These are phyloP conservation scores for Xylariaceae sp. DNA, from an alignment of 2,329 filamentous ascomycete genomes.

Conservation along the genomic window DNA sequence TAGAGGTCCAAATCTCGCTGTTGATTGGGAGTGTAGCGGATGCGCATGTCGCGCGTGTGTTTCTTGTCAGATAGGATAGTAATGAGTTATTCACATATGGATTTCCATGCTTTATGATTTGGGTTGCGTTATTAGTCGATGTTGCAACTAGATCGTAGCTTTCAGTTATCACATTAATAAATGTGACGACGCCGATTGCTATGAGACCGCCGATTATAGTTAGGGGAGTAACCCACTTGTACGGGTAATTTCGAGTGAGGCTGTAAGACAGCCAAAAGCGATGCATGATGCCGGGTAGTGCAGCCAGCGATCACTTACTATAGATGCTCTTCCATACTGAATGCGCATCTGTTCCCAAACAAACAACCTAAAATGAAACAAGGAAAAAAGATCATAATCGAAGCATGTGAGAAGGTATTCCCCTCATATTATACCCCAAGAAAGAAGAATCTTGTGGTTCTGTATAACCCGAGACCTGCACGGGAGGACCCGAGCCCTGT, in stretches of 20 bases:
- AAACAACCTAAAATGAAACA: too few relatives aligned
- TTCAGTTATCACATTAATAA: constrained; percentile 13
- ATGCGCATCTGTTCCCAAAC: too few relatives aligned
- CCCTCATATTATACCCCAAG: too few relatives aligned
- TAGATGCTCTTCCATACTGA: too few relatives aligned
- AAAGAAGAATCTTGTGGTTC: too few relatives aligned
- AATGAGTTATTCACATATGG: not conserved
- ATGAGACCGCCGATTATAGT: constrained; percentile 22
- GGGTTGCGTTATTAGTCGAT: constrained; percentile 1
- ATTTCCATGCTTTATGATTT: not conserved
- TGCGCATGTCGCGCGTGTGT: constrained; percentile 6
- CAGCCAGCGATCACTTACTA: too few relatives aligned
- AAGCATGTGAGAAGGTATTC: too few relatives aligned
- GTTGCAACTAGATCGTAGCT: constrained; percentile 17
- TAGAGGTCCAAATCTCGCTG: constrained; percentile 19
- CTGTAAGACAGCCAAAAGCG: constrained; percentile 23
- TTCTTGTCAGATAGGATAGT: not conserved
- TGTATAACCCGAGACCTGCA: too few relatives aligned
- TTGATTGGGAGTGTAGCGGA: constrained; percentile 14
- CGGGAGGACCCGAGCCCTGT: too few relatives aligned
- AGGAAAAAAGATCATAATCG: too few relatives aligned
- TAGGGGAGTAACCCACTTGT: constrained; percentile 30
- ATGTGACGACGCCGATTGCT: constrained; percentile 22
- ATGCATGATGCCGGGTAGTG: too few relatives aligned
- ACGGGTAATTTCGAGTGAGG: constrained; percentile 24